These are phyloP conservation scores for Lepiota venenata DNA, from an alignment of 768 basidiomycete species.

Conservation along the genomic window DNA sequence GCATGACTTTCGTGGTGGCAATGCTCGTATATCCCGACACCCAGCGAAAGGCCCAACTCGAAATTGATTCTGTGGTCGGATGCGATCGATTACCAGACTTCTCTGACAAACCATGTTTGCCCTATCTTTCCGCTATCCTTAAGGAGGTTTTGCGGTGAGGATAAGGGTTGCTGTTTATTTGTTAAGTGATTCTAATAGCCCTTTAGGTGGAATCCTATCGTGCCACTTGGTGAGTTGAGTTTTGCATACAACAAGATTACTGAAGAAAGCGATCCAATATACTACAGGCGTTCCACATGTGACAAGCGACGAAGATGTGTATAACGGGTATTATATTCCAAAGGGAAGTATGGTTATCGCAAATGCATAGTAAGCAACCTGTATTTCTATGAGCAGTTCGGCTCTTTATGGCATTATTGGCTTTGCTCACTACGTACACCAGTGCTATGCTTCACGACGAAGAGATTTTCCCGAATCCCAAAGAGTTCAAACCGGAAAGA, in stretches of 20 bases:
- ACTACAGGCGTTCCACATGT: constrained; percentile 19
- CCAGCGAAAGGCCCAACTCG: constrained; percentile 1
- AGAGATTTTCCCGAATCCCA: constrained; percentile 16
- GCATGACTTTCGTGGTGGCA: background rate
- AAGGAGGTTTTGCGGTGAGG: constrained; percentile 11
- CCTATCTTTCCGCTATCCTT: constrained; percentile 1
- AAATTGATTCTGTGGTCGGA: constrained; percentile 6
- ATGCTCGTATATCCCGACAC: constrained; percentile 2
- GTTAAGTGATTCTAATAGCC: background rate
- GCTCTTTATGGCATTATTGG: background rate
- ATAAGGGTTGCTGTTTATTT: background rate
- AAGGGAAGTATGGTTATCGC: constrained; percentile 27
- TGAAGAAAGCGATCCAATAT: background rate
- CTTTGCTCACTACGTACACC: background rate
- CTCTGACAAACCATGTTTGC: background rate
- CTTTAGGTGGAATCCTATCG: background rate
- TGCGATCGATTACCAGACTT: background rate
- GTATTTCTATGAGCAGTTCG: background rate
- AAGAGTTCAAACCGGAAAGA: constrained; percentile 18
- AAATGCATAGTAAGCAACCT: constrained; percentile 21
- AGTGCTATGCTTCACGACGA: constrained; percentile 23
- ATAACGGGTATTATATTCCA: constrained; percentile 36
- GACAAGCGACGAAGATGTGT: constrained; percentile 31
- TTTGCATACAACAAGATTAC: too few species aligned
- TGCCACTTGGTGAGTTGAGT: background rate